Percentiles rank a stretch among this genome's conserved stretches.
These are phyloP conservation scores for Penicillium fuscoglaucum DNA, from an alignment of 2,329 filamentous ascomycete genomes.

Conservation along the genomic window DNA sequence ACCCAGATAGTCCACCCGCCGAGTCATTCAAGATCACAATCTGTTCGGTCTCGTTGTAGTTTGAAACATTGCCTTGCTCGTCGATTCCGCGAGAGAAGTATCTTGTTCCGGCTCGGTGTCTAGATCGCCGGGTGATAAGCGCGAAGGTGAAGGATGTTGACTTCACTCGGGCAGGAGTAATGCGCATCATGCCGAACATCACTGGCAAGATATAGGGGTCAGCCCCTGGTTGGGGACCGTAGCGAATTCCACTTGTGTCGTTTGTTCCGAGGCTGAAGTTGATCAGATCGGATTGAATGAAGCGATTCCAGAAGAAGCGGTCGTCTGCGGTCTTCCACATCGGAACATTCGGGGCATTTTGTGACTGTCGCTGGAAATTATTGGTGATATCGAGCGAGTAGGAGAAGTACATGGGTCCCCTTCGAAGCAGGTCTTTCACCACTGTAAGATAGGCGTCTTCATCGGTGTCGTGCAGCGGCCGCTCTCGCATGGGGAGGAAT, in stretches of 20 bases:
- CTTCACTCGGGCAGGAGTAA: slow-evolving; percentile 83
- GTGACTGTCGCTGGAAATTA: slow-evolving; percentile 89
- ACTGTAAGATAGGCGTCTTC: slow-evolving; percentile 88
- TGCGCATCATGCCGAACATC: slow-evolving; percentile 94
- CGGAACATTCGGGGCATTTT: slow-evolving; percentile 68
- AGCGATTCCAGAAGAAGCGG: slow-evolving; percentile 98
- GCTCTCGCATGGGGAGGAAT: slow-evolving; percentile 89
- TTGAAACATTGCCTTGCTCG: slow-evolving; percentile 91
- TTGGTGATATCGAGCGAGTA: slow-evolving; percentile 97
- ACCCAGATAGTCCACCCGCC: slow-evolving; percentile 72
- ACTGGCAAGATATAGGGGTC: slow-evolving; percentile 94
- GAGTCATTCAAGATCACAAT: slow-evolving; percentile 85
- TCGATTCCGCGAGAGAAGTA: slow-evolving; percentile 95
- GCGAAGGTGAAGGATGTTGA: slow-evolving; percentile 78
- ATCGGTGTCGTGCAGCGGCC: slow-evolving; percentile 85
- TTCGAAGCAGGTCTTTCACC: slow-evolving; percentile 77
- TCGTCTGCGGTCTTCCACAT: slow-evolving; percentile 93
- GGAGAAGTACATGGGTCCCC: slow-evolving; percentile 93
- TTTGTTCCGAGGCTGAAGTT: slow-evolving; percentile 70
- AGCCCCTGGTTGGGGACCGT: slow-evolving; percentile 66
- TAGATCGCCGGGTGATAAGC: slow-evolving; percentile 84
- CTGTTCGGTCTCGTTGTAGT: slow-evolving; percentile 99
- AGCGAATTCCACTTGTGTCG: slow-evolving; percentile 47
- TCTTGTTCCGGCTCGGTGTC: slow-evolving; percentile 84
- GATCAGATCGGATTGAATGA: slow-evolving; percentile 87